A percentile compares a stretch with the other conserved stretches of the same genome.
phyloP scores from a whole-genome alignment of 805 yeast genomes.

The Spathaspora boniae region DNA sequence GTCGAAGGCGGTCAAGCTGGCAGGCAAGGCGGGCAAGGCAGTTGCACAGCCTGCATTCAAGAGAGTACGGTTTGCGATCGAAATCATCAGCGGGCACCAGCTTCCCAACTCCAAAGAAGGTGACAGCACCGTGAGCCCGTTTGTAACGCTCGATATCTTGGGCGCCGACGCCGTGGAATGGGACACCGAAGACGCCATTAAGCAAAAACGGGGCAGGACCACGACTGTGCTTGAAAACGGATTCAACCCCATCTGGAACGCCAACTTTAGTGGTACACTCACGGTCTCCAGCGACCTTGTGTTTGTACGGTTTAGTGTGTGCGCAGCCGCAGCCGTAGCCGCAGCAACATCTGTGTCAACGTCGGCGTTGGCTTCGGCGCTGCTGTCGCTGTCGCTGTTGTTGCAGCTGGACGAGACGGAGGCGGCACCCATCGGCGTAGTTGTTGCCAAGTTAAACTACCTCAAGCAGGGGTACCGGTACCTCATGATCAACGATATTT shows the following conservation, averaged over 20 bases:
- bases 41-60: conserved; percentile 5
- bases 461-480: conserved; percentile 80
- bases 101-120: conserved; percentile 66
- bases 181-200: conserved; percentile 15
- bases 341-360: conserved; percentile 1
- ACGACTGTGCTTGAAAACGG: conserved; percentile 61
- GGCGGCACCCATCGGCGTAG: conserved; percentile 46
- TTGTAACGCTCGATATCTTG: conserved; percentile 55
- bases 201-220: conserved; percentile 17
- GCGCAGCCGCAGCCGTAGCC: conserved; percentile 22
- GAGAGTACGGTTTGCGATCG: conserved; percentile 20
- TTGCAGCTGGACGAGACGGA: conserved; percentile 6
- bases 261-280: conserved; percentile 41
- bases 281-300: conserved; percentile 45
- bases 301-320: conserved; percentile 54
- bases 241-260: conserved; percentile 83
- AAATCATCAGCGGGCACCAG: conserved; percentile 78
- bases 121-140: conserved; percentile 52
- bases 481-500: conserved; percentile 66
- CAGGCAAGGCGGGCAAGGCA: no score
- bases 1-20: conserved; percentile 4
- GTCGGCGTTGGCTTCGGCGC: not conserved
- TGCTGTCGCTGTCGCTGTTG: conserved; percentile 10
- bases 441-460: conserved; percentile 57
- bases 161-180: conserved; percentile 38